Percentiles rank a stretch among this genome's conserved stretches.
These are phyloP conservation scores for Monosporascus cannonballus DNA, from an alignment of 2,329 filamentous ascomycete genomes.

Conservation along the genomic window DNA sequence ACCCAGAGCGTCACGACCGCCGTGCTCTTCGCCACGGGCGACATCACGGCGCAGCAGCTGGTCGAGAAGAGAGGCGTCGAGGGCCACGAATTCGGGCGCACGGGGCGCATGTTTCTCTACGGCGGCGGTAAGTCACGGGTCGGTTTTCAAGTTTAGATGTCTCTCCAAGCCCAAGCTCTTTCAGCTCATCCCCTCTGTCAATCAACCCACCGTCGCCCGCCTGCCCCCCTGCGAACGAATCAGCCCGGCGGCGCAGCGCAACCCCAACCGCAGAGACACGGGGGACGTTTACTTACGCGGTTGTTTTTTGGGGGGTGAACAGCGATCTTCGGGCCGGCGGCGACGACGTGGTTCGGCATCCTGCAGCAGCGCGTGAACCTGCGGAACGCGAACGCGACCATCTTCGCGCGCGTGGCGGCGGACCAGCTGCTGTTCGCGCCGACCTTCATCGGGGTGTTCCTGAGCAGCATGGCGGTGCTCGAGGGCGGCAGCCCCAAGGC, in stretches of 20 bases:
- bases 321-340: slow-evolving; percentile 82
- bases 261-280: too few relatives aligned
- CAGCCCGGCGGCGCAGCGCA: too few relatives aligned
- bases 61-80: slow-evolving; percentile 75
- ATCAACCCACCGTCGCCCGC: too few relatives aligned
- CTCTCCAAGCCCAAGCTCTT: too few relatives aligned
- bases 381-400: slow-evolving; percentile 60
- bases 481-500: slow-evolving; percentile 58
- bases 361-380: slow-evolving; percentile 65
- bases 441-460: slow-evolving; percentile 74
- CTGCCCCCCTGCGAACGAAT: too few relatives aligned
- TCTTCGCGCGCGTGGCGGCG: slow-evolving; percentile 67
- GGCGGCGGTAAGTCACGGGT: slow-evolving; percentile 56
- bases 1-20: slow-evolving; percentile 89
- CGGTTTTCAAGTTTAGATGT: too few relatives aligned
- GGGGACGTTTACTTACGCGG: too few relatives aligned
- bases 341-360: slow-evolving; percentile 80
- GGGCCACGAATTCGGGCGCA: slow-evolving; percentile 69
- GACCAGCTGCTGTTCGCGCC: slow-evolving; percentile 84
- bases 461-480: slow-evolving; percentile 77
- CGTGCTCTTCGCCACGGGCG: slow-evolving; percentile 87
- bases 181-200: too few relatives aligned
- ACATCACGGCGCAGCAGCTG: slow-evolving; percentile 83
- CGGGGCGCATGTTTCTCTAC: slow-evolving; percentile 73
- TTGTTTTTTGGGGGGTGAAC: not conserved